phyloP scores from a whole-genome alignment of 2,329 filamentous ascomycete genomes.

The Penicillium sp. region DNA sequence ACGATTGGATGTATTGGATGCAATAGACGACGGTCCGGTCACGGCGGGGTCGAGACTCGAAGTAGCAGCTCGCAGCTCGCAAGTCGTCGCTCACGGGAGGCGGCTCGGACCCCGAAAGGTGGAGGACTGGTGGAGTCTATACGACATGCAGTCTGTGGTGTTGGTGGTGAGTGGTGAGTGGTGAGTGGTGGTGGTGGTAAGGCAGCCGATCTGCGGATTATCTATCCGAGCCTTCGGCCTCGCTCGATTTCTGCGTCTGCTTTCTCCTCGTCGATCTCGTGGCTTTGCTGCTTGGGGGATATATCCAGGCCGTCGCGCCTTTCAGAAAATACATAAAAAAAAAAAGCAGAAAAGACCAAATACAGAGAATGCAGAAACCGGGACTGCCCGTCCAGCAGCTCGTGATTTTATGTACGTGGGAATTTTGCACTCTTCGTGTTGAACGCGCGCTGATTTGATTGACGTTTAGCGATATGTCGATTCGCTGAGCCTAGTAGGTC shows the following conservation, averaged over 20 bases:
- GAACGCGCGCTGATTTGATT: conserved; percentile 2
- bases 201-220: conserved; percentile 5
- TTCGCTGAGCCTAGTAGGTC: conserved; percentile 65
- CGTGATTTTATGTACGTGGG: conserved; percentile 65
- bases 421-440: conserved; percentile 1
- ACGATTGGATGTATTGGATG: too few relatives aligned
- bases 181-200: too few relatives aligned
- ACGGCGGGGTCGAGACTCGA: too few relatives aligned
- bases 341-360: too few relatives aligned
- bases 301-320: too few relatives aligned
- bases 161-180: too few relatives aligned
- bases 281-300: conserved; percentile 1
- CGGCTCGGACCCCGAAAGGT: conserved; percentile 7
- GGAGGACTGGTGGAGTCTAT: conserved; percentile 1
- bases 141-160: too few relatives aligned
- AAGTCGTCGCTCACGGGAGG: not conserved
- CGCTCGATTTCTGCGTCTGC: conserved; percentile 5
- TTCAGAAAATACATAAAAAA: too few relatives aligned
- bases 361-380: conserved; percentile 41
- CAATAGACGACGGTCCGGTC: too few relatives aligned
- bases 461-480: conserved; percentile 64
- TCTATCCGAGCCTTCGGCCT: conserved; percentile 5
- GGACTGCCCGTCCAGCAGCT: conserved; percentile 76
- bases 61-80: too few relatives aligned
- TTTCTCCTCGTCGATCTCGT: conserved; percentile 4